These are phyloP conservation scores for Lecanicillium sp. DNA, from an alignment of 2,329 filamentous ascomycete genomes.

Conservation along the genomic window DNA sequence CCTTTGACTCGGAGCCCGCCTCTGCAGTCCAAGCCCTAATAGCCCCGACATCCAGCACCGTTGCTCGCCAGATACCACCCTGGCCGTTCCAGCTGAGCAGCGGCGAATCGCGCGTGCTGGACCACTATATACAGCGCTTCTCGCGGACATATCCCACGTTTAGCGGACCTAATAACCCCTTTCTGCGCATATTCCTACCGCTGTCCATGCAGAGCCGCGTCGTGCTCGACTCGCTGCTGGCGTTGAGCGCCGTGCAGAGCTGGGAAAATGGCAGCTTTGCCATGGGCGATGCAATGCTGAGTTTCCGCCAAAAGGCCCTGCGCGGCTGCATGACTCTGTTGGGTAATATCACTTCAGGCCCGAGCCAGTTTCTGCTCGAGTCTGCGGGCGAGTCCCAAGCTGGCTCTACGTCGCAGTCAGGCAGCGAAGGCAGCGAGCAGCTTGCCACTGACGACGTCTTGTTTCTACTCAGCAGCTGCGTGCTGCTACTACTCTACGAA, in stretches of 20 bases:
- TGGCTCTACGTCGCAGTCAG: too few species aligned
- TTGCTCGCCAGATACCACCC: slow-evolving; percentile 2
- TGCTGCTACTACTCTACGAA: slow-evolving; percentile 12
- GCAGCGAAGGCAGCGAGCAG: too few species aligned
- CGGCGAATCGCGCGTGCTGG: slow-evolving; percentile 10
- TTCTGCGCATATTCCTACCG: slow-evolving; percentile 11
- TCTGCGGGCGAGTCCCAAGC: too few species aligned
- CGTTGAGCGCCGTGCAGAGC: slow-evolving; percentile 11
- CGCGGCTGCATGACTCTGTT: slow-evolving; percentile 8
- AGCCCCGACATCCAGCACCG: background rate
- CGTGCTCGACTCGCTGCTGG: slow-evolving; percentile 11
- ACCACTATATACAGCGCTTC: slow-evolving; percentile 14
- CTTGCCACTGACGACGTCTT: slow-evolving; percentile 1
- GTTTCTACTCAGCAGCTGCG: slow-evolving; percentile 11
- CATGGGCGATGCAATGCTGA: slow-evolving; percentile 9
- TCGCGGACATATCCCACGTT: slow-evolving; percentile 12
- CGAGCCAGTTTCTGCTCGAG: too few species aligned
- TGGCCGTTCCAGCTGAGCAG: slow-evolving; percentile 11
- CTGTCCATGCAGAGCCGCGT: slow-evolving; percentile 12
- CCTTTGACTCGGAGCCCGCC: background rate
- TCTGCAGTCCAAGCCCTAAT: background rate
- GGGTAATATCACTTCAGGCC: background rate
- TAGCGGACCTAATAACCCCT: slow-evolving; percentile 12
- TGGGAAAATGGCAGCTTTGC: slow-evolving; percentile 12
- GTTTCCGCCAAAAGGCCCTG: slow-evolving; percentile 11